Conservation (phyloP, 306 rosid species). For the Canavalia gladiata region DNA sequence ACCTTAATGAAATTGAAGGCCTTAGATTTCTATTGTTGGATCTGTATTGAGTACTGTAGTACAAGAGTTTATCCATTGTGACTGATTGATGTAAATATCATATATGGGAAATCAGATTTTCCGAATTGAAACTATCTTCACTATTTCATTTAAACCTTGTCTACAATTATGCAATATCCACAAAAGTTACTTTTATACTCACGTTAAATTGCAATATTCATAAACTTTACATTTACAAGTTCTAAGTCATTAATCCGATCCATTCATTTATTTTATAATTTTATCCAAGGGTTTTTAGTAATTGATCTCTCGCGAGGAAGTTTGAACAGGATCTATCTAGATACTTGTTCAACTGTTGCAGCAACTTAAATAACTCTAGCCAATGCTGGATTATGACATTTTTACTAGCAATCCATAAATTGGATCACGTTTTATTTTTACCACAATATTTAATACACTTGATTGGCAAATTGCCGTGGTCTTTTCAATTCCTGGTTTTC, state of each 20-base stretch:
- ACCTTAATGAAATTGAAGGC: neutral
- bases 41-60: neutral
- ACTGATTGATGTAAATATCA: neutral
- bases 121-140: neutral
- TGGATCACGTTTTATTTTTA: neutral
- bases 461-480: neutral
- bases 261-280: too few relatives aligned
- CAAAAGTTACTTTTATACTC: too few relatives aligned
- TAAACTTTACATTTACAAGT: neutral
- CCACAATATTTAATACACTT: neutral
- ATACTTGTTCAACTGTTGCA: neutral
- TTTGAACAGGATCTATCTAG: too few relatives aligned
- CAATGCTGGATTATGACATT: neutral
- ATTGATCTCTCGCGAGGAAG: too few relatives aligned
- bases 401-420: too few relatives aligned
- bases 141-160: neutral
- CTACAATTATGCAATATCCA: too few relatives aligned
- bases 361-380: neutral
- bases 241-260: neutral
- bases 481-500: neutral
- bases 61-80: neutral
- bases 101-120: neutral
- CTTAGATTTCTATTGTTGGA: neutral
- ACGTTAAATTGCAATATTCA: too few relatives aligned
- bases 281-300: too few relatives aligned